Evolutionary conservation across 2,329 filamentous ascomycete genomes (phyloP).

Genomic region (Nothophaeocryptopus gaeumannii): DNA sequence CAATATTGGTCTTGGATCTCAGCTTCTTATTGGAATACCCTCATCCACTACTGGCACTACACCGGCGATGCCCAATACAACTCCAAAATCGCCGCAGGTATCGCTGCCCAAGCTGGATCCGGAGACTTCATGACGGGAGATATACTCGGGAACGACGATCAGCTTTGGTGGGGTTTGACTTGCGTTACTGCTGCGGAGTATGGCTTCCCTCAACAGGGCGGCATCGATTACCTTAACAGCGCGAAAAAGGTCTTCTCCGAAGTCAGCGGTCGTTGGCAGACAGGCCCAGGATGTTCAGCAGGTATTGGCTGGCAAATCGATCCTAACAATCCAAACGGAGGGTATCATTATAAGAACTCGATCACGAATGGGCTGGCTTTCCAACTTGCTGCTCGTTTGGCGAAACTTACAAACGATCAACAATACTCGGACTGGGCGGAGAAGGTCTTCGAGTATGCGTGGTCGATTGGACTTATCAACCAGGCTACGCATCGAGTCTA

Average conservation of each 20-base stretch:
- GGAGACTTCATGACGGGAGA: conserved; percentile 55
- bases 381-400: conserved; percentile 64
- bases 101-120: conserved; percentile 61
- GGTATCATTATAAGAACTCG: conserved; percentile 81
- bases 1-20: conserved; percentile 56
- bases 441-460: conserved; percentile 34
- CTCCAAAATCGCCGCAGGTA: conserved; percentile 55
- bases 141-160: conserved; percentile 51
- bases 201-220: conserved; percentile 49
- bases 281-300: conserved; percentile 55
- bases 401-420: conserved; percentile 40
- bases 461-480: conserved; percentile 57
- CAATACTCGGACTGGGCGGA: conserved; percentile 65
- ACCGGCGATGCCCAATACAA: conserved; percentile 64
- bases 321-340: conserved; percentile 60
- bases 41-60: conserved; percentile 67
- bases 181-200: conserved; percentile 76
- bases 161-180: conserved; percentile 77
- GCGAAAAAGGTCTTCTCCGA: conserved; percentile 76
- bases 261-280: conserved; percentile 70
- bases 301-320: conserved; percentile 86
- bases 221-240: conserved; percentile 63
- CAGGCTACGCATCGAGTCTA: conserved; percentile 48
- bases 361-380: conserved; percentile 80
- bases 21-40: conserved; percentile 63